Base-by-base conservation (phyloP, 495 filamentous ascomycete genomes). In the Articulospora tetracladia region DNA sequence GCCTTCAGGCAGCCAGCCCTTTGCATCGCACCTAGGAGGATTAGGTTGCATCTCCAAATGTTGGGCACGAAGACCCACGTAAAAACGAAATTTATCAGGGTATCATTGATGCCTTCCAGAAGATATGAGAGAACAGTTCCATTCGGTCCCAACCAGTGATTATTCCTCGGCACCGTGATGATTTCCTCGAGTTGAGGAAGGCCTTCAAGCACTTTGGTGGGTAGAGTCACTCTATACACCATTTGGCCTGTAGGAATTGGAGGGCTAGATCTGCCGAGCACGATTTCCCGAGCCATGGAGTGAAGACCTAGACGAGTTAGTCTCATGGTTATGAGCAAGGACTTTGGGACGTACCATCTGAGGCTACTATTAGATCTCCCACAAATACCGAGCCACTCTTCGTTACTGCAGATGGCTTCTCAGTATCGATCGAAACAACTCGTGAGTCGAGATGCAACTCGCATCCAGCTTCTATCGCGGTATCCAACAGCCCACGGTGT, bases 61-160 rank as follows among this genome's bases (percentile, higher is more conserved):
- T 47, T 89, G 70, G 61, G 84, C 79, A 64, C 3, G 6, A 8
- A 34, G 26, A 87, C 88, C 22, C 83, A 82, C n/a, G 90, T 66
- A 10, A 91, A 70, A 0, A 89, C 87, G 58, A 90, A 79, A 61
- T 90, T 90, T 61, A 83, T 84, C 72, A 87, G 74, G 19, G 77
- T 67, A 1, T 57, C 56, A 47, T 60, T 27, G 25, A 85, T 84
- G 3, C 79, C 81, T 17, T 81, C 74, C 12, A 90, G 59, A 7
- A 83, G 79, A 66, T 89, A 90, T 11, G 78, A 82, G 3, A 89
- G 86, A 1, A 77, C 85, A 68, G 89, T 86, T 10, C 80, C 74
- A 15, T 77, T 75, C 0, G 86, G 86, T 0, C 87, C 86, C 8
- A 88, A 63, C 86, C 86, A 89, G 61, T 86, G 87, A 56, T 86